Conservation (phyloP, 768 basidiomycete species). For the Russula abietina region DNA sequence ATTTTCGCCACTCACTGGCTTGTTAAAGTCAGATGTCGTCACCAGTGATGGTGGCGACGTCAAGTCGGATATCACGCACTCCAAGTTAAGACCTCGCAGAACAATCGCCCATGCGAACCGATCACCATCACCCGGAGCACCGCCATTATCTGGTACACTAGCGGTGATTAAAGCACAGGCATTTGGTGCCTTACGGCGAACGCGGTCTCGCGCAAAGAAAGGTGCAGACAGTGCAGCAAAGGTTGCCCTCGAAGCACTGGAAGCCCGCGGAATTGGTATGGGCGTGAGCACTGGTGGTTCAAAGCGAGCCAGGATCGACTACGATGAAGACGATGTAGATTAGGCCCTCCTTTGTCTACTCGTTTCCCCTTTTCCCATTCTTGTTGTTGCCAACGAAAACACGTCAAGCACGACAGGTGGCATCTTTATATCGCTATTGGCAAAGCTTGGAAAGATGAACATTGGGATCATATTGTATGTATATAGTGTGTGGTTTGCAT, state of each 20-base stretch:
- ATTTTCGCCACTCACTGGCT: slow-evolving; percentile 43
- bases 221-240: slow-evolving; percentile 64
- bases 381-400: slow-evolving; percentile 18
- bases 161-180: slow-evolving; percentile 90
- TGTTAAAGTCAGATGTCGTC: slow-evolving; percentile 46
- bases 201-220: slow-evolving; percentile 68
- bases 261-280: slow-evolving; percentile 67
- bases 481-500: slow-evolving; percentile 26
- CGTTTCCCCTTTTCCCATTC: slow-evolving; percentile 14
- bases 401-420: slow-evolving; percentile 3
- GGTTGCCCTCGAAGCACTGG: slow-evolving; percentile 76
- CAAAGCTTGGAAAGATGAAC: slow-evolving; percentile 20
- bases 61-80: slow-evolving; percentile 37
- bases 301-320: slow-evolving; percentile 48
- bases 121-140: slow-evolving; percentile 42
- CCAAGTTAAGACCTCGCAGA: slow-evolving; percentile 25
- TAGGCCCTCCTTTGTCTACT: slow-evolving; percentile 1
- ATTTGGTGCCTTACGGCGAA: slow-evolving; percentile 77
- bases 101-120: slow-evolving; percentile 29
- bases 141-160: slow-evolving; percentile 67
- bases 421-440: slow-evolving; percentile 12
- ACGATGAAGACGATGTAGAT: slow-evolving; percentile 42
- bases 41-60: slow-evolving; percentile 43
- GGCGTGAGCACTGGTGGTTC: slow-evolving; percentile 30
- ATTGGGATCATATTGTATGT: slow-evolving; percentile 26